Conservation (phyloP, 495 filamentous ascomycete genomes). For the Diplogelasinospora grovesii region DNA sequence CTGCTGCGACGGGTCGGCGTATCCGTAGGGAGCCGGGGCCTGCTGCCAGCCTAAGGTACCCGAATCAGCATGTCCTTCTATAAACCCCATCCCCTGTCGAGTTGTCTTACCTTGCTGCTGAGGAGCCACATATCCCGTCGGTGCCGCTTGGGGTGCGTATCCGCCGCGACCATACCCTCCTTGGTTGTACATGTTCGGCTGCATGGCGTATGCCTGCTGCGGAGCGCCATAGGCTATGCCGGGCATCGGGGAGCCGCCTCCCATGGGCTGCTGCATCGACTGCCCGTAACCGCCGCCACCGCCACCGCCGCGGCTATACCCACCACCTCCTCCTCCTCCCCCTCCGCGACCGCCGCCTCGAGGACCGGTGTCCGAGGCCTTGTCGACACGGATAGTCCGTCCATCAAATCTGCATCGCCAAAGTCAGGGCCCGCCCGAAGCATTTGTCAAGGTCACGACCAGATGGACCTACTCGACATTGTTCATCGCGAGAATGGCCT, state of each 20-base stretch:
- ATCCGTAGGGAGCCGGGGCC: constrained; percentile 28
- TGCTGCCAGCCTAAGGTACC: constrained; percentile 17
- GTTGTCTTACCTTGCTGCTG: constrained; percentile 36
- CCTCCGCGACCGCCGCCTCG: constrained; percentile 48
- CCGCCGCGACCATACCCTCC: constrained; percentile 23
- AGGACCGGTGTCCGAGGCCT: constrained; percentile 73
- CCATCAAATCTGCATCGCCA: constrained; percentile 89
- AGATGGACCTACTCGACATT: constrained; percentile 70
- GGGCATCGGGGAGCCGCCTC: constrained; percentile 21
- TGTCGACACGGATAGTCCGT: constrained; percentile 91
- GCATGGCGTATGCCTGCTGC: constrained; percentile 27
- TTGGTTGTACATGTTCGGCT: constrained; percentile 18
- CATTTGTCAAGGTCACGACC: neutral
- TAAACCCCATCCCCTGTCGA: too few relatives aligned
- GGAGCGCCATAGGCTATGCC: constrained; percentile 30
- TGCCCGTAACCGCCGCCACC: constrained; percentile 31
- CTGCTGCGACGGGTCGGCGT: constrained; percentile 32
- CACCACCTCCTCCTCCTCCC: constrained; percentile 18
- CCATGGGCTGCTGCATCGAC: constrained; percentile 16
- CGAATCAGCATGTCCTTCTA: too few relatives aligned
- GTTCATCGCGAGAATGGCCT: constrained; percentile 81
- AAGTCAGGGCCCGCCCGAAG: too few relatives aligned
- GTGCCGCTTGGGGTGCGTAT: constrained; percentile 17
- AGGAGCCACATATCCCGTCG: constrained; percentile 25
- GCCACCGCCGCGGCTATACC: constrained; percentile 28